Evolutionary conservation across 2,329 filamentous ascomycete species (phyloP).

Genomic region (Diplodia intermedia): DNA sequence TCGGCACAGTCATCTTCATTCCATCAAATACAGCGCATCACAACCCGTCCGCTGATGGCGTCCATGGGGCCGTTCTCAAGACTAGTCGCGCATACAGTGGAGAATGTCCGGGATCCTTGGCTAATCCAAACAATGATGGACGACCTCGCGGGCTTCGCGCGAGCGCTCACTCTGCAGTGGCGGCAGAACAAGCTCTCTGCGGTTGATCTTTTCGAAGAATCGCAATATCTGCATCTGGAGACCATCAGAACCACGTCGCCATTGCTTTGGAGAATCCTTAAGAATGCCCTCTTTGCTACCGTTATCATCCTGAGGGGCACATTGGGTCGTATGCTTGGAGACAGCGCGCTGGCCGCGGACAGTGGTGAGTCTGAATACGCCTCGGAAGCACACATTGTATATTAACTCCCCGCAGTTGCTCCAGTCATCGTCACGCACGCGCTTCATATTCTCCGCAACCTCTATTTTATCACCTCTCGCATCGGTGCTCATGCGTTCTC

Average conservation of each 20-base stretch:
- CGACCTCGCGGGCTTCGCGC: conserved; percentile 70
- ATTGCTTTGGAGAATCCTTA: conserved; percentile 75
- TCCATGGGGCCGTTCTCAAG: conserved; percentile 72
- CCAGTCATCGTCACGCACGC: conserved; percentile 73
- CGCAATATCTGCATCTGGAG: conserved; percentile 67
- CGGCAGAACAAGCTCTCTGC: conserved; percentile 74
- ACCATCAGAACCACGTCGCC: conserved; percentile 72
- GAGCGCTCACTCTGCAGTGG: conserved; percentile 74
- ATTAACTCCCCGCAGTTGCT: conserved; percentile 55
- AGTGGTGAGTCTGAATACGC: conserved; percentile 49
- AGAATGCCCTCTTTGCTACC: conserved; percentile 76
- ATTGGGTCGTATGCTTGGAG: conserved; percentile 68
- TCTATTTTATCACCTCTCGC: conserved; percentile 82
- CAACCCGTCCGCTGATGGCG: conserved; percentile 66
- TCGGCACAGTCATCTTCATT: conserved; percentile 65
- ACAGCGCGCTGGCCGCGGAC: conserved; percentile 61
- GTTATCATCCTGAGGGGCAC: conserved; percentile 78
- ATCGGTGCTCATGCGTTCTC: conserved; percentile 77
- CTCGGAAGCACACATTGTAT: not conserved
- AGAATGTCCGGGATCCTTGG: conserved; percentile 61
- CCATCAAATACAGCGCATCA: conserved; percentile 63
- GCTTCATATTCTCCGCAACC: conserved; percentile 74
- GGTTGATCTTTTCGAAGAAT: conserved; percentile 73
- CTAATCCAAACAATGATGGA: conserved; percentile 64
- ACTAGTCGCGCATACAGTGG: conserved; percentile 69